Conservation (phyloP, 495 filamentous ascomycete genomes). For the Penicillium crystallinum region DNA sequence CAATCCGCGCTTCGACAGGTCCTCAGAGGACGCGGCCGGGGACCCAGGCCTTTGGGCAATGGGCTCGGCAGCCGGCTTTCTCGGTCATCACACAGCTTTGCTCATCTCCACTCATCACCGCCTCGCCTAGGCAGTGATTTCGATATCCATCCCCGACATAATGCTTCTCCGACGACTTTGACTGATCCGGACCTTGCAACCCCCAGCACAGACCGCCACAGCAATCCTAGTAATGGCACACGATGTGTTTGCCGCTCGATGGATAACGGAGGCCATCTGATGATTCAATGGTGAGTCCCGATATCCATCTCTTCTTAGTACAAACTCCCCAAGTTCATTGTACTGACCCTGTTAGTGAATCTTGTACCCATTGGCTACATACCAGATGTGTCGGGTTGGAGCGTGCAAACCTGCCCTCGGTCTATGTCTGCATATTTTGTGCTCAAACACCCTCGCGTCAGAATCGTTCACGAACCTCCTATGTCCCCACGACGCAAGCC, state of each 20-base stretch:
- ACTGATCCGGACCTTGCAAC: conserved; percentile 64
- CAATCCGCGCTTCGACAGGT: conserved; percentile 68
- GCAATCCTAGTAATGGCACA: conserved; percentile 52
- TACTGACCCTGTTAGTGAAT: conserved; percentile 54
- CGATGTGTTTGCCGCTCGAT: conserved; percentile 69
- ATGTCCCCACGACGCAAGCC: conserved; percentile 37
- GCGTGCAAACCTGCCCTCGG: conserved; percentile 56
- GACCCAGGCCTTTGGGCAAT: conserved; percentile 35
- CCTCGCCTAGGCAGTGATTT: conserved; percentile 39
- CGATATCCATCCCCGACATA: conserved; percentile 36
- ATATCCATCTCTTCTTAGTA: neutral
- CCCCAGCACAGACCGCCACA: conserved; percentile 56
- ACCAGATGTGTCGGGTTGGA: conserved; percentile 71
- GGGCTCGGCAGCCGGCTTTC: conserved; percentile 26
- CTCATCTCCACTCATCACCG: conserved; percentile 41
- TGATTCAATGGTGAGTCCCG: conserved; percentile 74
- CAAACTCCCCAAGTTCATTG: neutral
- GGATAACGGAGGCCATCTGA: conserved; percentile 60
- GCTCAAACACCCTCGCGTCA: conserved; percentile 67
- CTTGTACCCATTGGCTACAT: conserved; percentile 82
- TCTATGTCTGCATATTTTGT: conserved; percentile 80
- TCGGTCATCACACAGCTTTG: conserved; percentile 31
- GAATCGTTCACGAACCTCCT: conserved; percentile 55
- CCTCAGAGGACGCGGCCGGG: conserved; percentile 56
- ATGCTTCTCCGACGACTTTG: conserved; percentile 60